Evolutionary conservation across 2,329 filamentous ascomycete genomes (phyloP).

Genomic region (Beauveria sp.): DNA sequence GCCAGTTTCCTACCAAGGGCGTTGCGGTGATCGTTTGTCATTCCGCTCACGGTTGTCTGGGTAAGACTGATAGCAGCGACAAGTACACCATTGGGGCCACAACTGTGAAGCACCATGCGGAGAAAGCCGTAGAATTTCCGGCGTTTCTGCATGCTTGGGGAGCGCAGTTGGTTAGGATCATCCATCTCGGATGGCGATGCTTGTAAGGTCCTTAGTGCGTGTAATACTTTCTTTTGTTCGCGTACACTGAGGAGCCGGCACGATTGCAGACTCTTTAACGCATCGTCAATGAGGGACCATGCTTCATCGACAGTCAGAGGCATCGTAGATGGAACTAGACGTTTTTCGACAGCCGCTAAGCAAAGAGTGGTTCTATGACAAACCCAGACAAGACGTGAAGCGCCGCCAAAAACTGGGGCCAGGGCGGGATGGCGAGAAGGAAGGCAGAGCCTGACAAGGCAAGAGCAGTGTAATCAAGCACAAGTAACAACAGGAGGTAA

Average conservation of each 20-base stretch:
- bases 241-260: background rate
- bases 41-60: background rate
- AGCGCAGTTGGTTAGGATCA: background rate
- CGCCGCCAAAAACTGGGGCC: background rate
- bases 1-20: background rate
- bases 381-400: background rate
- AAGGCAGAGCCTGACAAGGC: background rate
- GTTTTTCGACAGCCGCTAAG: background rate
- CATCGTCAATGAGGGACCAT: background rate
- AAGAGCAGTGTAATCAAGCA: background rate
- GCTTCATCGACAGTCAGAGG: background rate
- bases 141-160: background rate
- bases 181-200: background rate
- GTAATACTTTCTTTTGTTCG: background rate
- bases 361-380: background rate
- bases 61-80: background rate
- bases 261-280: background rate
- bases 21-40: background rate
- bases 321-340: background rate
- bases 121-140: slow-evolving; percentile 4
- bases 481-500: background rate
- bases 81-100: background rate
- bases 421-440: background rate
- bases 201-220: background rate
- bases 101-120: background rate